Base-by-base conservation (phyloP, 495 filamentous ascomycete species). In the Bombardia bombarda region DNA sequence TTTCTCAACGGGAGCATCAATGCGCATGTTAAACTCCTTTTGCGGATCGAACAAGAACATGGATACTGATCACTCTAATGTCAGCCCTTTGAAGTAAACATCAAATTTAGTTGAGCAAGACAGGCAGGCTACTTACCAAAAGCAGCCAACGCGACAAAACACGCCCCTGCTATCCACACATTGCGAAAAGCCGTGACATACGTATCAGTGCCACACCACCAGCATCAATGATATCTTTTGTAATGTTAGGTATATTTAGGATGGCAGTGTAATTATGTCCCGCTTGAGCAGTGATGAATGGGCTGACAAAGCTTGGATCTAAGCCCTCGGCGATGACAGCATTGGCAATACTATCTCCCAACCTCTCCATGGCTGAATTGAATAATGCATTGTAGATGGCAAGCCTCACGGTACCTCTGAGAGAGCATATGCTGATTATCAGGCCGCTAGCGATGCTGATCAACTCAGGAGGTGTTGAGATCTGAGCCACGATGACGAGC, bases 381-480 rank as follows among this genome's bases (percentile, higher is more conserved):
- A 60, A 52, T 3, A 56, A 32, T 4, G 57, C 51, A 20, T 55
- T 53, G 56, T 57, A 56, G 22, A 65, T 59, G 37, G 60, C 62
- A 9, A 66, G 36, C 9, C 63, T 59, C 19, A 66, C 45, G 12
- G 53, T 52, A 2, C 55, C 58, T 6, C 63, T 59, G 20, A 64
- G 44, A 22, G 56, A 61, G 2, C 63, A 38, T 7, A 61, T 37
- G 28, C 50, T 50, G 40, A 64, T 61, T 23, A 64, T 45, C 16
- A 62, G 37, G 13, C 63, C 63, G 28, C 52, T 62, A 0, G 52
- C 52, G 5, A 59, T 44, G 12, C 61, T 47, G 24, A 66, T 59
- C 7, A 64, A 45, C 38, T 61, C 56, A 4, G 52, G 53, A 2
- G 63, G 61, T 9, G 55, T 60, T 13, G 45, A 55, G 0, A 66